Evolutionary conservation across 306 rosid genomes (phyloP), one percentile per base, ranked within the genome.

Genomic region (Mucuna pruriens): DNA sequence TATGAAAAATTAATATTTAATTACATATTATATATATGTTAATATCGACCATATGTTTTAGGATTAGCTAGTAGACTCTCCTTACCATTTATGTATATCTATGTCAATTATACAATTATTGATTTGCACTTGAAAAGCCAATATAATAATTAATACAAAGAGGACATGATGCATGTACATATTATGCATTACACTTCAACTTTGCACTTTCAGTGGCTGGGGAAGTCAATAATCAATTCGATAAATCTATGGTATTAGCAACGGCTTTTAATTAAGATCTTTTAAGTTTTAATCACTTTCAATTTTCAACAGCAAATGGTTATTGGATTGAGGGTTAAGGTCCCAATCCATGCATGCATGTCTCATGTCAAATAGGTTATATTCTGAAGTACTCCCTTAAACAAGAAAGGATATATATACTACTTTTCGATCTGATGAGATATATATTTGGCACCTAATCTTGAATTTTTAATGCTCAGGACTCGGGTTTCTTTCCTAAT

Each of bases 311-410:
- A 58, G 2, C 38, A 26, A 60, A 25, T 15, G 66, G 66, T 26
- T 13, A 29, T 62, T 31, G 10, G 68, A 62, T 26, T 16, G 15
- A 61, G 42, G 31, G 42, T 31, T 31, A 62, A 62, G 40, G 68
- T 62, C 68, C 5, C 22, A 62, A 62, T 62, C 44, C 69, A 62
- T 31, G 42, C 69, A 62, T 15, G 69, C 13, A 62, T 62, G 44
- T 16, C n/a, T 62, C 69, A 33, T 7, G 69, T 62, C 68, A 62
- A 62, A 15, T 31, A 13, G 66, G 19, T 60, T 13, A 33, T n/a
- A 34, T 64, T 64, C 25, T 34, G 11, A 61, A 61, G 15, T n/a
- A 63, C n/a, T 34, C 70, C 44, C 25, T 64, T 11, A 64, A 64
- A 64, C 8, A 34, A 34, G 26, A 25, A 64, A 34, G 6, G 13